Base-by-base conservation (phyloP, 1,284 basidiomycete genomes). In the Cryptococcus deneoformans region DNA sequence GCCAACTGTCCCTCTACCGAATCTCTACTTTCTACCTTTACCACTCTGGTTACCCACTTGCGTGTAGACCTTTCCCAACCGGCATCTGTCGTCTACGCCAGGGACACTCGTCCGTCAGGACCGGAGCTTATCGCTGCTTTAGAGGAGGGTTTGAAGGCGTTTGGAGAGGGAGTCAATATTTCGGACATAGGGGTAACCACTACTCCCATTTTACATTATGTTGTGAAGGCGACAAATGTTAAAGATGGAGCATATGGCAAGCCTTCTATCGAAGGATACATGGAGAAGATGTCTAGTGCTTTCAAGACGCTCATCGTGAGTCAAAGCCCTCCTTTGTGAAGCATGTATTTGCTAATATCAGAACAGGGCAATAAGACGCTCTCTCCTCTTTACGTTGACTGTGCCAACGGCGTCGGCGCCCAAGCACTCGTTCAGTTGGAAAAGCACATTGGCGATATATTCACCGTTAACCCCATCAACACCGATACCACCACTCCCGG, bases 391-490 rank as follows among this genome's bases (percentile, higher is more conserved):
- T 78, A 90, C 14, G 84, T 99, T 44, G 96, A 99, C 77, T 99
- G 96, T 74, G 96, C 96, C 35, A 99, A 99, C 71, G 96, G 96
- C 35, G 96, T 99, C 34, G 96, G 96, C 40, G 86, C 90, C 8
- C 80, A 84, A 10, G 86, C 88, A 42, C 81, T 96, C 37, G 69
- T 78, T 3, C 61, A 81, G 88, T 50, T 83, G 81, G 36, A 81
- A 76, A 34, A 78, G 87, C 52, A 67, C 56, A 59, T 74, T 57
- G 65, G 61, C 46, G 63, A 71, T 54, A 34, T 69, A 24, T 64
- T 79, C 20, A 68, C 75, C 12, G 47, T 80, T 48, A 62, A 68
- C 48, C 80, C 89, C 34, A 81, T 86, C 65, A 93, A 94, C 73
- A 86, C 84, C 2, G 81, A 83, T 29, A 85, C 82, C 47, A 80